phyloP scores from a whole-genome alignment of 108 stramenopile genomes.

The Bacterosira constricta region DNA sequence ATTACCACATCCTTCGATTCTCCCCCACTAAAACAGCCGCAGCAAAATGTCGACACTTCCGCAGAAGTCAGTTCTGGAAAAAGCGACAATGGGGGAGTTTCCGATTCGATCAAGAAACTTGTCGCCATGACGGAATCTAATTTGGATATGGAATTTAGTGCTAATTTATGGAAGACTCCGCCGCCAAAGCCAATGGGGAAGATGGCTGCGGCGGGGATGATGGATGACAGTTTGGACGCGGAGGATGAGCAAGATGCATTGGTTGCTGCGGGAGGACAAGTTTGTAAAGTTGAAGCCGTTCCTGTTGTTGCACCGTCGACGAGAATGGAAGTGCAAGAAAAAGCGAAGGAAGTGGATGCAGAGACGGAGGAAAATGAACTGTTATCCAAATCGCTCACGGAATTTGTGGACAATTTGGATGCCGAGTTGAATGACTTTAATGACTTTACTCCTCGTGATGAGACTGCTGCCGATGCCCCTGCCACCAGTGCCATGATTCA shows the following conservation, averaged over 20 bases:
- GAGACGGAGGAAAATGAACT: not conserved
- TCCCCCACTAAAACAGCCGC: not conserved
- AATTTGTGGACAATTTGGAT: constrained; percentile 31
- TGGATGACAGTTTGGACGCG: not conserved
- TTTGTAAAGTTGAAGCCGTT: too few species aligned
- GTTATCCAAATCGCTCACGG: constrained; percentile 30
- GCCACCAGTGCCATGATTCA: not conserved
- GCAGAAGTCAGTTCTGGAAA: not conserved
- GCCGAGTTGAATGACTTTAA: constrained; percentile 28
- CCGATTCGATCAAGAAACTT: constrained; percentile 31
- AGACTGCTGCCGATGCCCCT: not conserved
- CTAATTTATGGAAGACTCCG: constrained; percentile 21
- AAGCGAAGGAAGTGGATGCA: too few species aligned
- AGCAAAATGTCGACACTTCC: not conserved
- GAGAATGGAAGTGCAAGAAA: too few species aligned
- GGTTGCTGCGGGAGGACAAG: too few species aligned
- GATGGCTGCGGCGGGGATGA: not conserved
- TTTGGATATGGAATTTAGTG: constrained; percentile 21
- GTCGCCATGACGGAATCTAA: constrained; percentile 35
- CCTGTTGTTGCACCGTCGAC: not conserved
- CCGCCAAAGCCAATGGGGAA: not conserved
- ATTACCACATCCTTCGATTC: not conserved
- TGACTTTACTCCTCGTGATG: not conserved
- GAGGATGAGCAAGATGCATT: too few species aligned
- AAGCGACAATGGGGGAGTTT: not conserved